Evolutionary conservation across 495 filamentous ascomycete genomes (phyloP), one percentile per base, ranked within the genome.

Genomic region (Peziza echinospora): DNA sequence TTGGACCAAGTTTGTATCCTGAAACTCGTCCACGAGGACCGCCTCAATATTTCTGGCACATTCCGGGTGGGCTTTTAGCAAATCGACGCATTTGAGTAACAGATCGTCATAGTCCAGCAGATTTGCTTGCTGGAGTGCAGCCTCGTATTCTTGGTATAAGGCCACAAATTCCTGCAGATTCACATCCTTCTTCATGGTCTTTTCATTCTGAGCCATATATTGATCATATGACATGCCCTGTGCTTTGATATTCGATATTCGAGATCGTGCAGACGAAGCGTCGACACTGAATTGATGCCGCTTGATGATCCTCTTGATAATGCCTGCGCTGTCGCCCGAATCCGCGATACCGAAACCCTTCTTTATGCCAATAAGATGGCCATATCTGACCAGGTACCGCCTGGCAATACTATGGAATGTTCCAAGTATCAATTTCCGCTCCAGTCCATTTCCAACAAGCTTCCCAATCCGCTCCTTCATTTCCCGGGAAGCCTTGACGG

Each of bases 101-200:
- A 99, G 71, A 55, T 99, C 91, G 55, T 99, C 91, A 53, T 92
- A 99, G 60, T 99, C 91, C 5, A 99, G 69, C 26, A 93, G 67
- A 53, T 91, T 93, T 0, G 82, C 84, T 3, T 68, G 64, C 26
- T 75, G 67, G 39, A 96, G 62, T 26, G 80, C 72, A 4, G 63
- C 64, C 57, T 94, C 76, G 51, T 99, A 99, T 48, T 82, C 80
- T 17, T 66, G 61, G 57, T 81, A 96, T 26, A 87, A 74, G 34
- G 64, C 65, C 5, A 78, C 70, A 43, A 94, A 77, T 43, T 89
- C 78, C 45, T 82, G 67, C n/a, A 75, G 71, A 28, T 84, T 75
- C 9, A 73, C 58, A 3, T 62, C 61, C 51, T 74, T 75, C 10
- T 64, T 59, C 22, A 62, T 66, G 21, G 60, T 58, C 23, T 62